Evolutionary conservation across 2,329 filamentous ascomycete genomes (phyloP).

Genomic region (Botrytis pseudocinerea): DNA sequence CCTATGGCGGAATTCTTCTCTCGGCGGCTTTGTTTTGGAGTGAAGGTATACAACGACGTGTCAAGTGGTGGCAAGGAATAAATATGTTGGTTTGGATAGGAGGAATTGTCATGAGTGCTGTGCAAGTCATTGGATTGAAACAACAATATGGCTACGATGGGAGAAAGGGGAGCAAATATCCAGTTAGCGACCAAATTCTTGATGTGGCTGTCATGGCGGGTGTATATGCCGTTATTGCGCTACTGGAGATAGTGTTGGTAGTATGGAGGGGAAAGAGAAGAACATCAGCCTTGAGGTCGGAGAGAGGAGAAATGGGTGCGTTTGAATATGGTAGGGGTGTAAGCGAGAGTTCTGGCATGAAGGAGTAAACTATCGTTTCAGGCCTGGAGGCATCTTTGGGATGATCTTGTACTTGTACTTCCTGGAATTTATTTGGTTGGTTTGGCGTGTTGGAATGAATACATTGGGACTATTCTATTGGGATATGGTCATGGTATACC

Average conservation of each 20-base stretch:
- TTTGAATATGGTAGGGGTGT: conserved; percentile 2
- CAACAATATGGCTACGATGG: conserved; percentile 36
- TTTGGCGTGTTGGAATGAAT: conserved; percentile 7
- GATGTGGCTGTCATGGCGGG: conserved; percentile 42
- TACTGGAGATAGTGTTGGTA: conserved; percentile 36
- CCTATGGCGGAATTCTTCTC: conserved; percentile 39
- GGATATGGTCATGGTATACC: conserved; percentile 7
- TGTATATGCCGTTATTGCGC: conserved; percentile 38
- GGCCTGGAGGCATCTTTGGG: background rate
- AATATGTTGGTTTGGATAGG: conserved; percentile 40
- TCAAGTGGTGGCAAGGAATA: conserved; percentile 35
- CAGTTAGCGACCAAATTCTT: conserved; percentile 40
- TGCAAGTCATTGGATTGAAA: conserved; percentile 39
- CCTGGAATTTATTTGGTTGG: background rate
- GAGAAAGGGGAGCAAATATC: conserved; percentile 40
- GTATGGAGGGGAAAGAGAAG: conserved; percentile 31
- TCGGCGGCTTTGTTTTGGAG: conserved; percentile 35
- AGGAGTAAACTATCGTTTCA: background rate
- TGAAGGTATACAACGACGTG: conserved; percentile 31
- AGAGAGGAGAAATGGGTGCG: conserved; percentile 13
- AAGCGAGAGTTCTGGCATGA: conserved; percentile 9
- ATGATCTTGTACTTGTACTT: background rate
- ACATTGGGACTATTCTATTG: conserved; percentile 5
- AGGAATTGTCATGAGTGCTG: conserved; percentile 34
- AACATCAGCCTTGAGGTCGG: background rate